phyloP scores from a whole-genome alignment of 2,329 filamentous ascomycete genomes.

The Diaporthe sp. region DNA sequence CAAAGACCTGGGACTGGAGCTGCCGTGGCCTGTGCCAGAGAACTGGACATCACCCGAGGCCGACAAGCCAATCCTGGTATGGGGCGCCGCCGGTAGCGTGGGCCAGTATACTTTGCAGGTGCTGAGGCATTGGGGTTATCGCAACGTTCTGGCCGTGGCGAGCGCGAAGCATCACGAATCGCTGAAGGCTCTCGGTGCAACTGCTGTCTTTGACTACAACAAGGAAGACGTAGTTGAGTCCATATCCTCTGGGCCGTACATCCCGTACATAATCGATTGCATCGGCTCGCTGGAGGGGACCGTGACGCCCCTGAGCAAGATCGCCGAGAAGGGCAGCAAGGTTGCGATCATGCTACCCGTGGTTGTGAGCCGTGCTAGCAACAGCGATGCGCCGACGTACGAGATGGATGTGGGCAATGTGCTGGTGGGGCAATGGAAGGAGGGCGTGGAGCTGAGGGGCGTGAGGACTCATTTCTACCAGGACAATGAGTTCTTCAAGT shows the following conservation, averaged over 20 bases:
- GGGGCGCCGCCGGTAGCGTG: conserved; percentile 67
- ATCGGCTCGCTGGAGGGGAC: conserved; percentile 65
- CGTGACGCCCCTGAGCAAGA: conserved; percentile 62
- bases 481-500: conserved; percentile 69
- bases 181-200: conserved; percentile 60
- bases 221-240: conserved; percentile 49
- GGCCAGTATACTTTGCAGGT: conserved; percentile 66
- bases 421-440: conserved; percentile 60
- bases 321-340: conserved; percentile 63
- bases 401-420: conserved; percentile 64
- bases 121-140: conserved; percentile 66
- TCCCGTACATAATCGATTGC: conserved; percentile 68
- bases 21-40: conserved; percentile 69
- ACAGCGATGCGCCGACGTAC: conserved; percentile 64
- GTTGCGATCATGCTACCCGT: conserved; percentile 74
- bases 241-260: conserved; percentile 43
- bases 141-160: conserved; percentile 62
- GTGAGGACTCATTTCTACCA: conserved; percentile 70
- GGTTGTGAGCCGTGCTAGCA: conserved; percentile 66
- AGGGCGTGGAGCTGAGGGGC: conserved; percentile 66
- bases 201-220: conserved; percentile 63
- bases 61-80: conserved; percentile 61
- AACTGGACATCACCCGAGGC: conserved; percentile 53
- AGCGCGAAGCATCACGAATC: conserved; percentile 61
- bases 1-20: conserved; percentile 63